Conservation (phyloP, 257 asterid genomes). For the Solanum sejunctum region DNA sequence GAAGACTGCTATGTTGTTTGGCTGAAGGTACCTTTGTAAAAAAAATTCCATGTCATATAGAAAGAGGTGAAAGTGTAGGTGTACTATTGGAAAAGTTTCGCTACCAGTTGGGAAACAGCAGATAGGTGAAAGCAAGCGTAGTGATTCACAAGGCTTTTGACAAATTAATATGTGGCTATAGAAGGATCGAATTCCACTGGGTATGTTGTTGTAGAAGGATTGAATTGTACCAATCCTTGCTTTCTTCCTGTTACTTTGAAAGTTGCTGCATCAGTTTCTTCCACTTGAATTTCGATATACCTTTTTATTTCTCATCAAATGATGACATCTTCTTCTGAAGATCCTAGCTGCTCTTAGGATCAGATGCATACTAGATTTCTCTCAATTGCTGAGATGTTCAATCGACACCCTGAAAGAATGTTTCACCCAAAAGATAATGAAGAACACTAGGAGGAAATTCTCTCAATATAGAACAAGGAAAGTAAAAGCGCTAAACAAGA, state of each 20-base stretch:
- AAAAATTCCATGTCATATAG: background rate
- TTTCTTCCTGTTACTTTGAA: background rate
- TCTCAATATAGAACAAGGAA: background rate
- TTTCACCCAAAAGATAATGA: background rate
- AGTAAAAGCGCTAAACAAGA: background rate
- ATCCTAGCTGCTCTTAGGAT: background rate
- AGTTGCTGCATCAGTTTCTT: background rate
- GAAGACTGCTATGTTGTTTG: background rate
- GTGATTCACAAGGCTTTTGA: background rate
- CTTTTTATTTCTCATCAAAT: background rate
- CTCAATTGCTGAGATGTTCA: background rate
- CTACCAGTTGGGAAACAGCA: background rate
- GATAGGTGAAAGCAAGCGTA: background rate
- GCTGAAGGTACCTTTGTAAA: background rate
- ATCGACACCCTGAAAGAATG: background rate
- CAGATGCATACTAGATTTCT: background rate
- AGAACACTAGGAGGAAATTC: background rate
- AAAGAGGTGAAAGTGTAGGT: background rate
- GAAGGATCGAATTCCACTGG: background rate
- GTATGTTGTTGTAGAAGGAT: background rate
- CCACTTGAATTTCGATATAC: background rate
- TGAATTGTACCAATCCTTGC: background rate
- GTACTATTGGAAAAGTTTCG: background rate
- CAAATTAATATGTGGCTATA: background rate
- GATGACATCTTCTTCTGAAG: background rate